Base-by-base conservation (phyloP, 176 grass and related monocot species). In the Pontederia paniculata region DNA sequence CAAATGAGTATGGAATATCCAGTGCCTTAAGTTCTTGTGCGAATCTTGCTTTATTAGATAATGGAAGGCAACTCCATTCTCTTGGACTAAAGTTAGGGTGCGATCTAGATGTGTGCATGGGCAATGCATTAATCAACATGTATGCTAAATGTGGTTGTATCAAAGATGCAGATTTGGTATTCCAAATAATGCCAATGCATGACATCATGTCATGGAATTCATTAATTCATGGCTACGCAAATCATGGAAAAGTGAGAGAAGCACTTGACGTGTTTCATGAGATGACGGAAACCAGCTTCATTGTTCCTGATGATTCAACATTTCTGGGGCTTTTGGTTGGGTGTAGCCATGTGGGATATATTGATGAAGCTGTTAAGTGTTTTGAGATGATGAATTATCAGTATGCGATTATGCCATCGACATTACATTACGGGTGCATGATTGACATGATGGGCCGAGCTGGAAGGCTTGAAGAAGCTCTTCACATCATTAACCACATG, bases 151-250 rank as follows among this genome's bases (percentile, higher is more conserved):
- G 84, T 14, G 81, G 84, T 49, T 66, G 77, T 47, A 81, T 85
- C 12, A 13, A 50, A 21, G 76, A 80, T 5, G 81, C 81, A 15
- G 73, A 57, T 48, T 47, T 74, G 12, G 48, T 44, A 21, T 95
- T 95, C 14, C 62, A 88, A 44, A 14, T 21, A 42, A 85, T 88
- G 84, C 37, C 47, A 22, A 17, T 45, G 44, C 69, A 63, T 17
- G 84, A 85, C 42, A 23, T 22, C 18, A 70, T 73, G 12, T 95
- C 89, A 37, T 88, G 89, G 89, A 95, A 88, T 67, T 85, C 78
- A 0, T 45, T 95, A 66, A 85, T 95, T 65, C 72, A 82, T 22
- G 89, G 81, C 15, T 85, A 85, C 41, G 81, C 84, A 4, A 64
- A 95, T 66, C 72, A 88, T 42, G 89, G 89, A 3, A 17, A 75